phyloP scores from a whole-genome alignment of 805 yeast species.

The Schwanniomyces vanrijiae region DNA sequence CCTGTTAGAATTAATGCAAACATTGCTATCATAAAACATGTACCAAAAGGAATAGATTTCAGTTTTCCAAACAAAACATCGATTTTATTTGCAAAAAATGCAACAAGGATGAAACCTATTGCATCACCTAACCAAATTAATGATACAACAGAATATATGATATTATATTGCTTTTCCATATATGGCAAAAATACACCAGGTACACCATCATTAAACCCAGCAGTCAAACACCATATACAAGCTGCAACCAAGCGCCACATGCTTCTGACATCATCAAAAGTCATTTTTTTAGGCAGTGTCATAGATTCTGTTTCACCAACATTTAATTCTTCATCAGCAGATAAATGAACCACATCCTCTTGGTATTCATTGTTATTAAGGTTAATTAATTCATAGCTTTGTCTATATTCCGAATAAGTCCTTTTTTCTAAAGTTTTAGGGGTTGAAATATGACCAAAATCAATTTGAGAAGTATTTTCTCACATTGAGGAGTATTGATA shows the following conservation, averaged over 20 bases:
- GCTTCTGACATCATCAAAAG: conserved; percentile 19
- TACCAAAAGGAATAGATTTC: conserved; percentile 30
- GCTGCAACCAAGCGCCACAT: conserved; percentile 15
- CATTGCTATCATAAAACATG: conserved; percentile 34
- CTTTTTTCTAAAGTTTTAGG: neutral
- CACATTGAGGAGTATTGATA: too few species aligned
- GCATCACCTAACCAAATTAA: conserved; percentile 29
- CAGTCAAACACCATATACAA: conserved; percentile 17
- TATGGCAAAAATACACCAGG: conserved; percentile 29
- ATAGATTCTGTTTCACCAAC: neutral
- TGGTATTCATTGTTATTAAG: neutral
- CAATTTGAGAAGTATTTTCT: neutral
- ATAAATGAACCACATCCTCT: neutral
- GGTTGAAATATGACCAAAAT: neutral
- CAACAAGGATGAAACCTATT: conserved; percentile 24
- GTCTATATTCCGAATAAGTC: conserved; percentile 1
- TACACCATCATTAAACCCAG: conserved; percentile 26
- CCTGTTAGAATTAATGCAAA: conserved; percentile 49
- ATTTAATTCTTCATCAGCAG: neutral
- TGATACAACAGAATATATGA: conserved; percentile 24
- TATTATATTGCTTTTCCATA: conserved; percentile 22
- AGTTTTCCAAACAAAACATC: conserved; percentile 20
- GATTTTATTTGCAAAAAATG: conserved; percentile 22
- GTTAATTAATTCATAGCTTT: neutral
- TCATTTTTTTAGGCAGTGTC: neutral